phyloP scores from a whole-genome alignment of 192 early-diverging fungal genomes.

The Piromyces finnis region DNA sequence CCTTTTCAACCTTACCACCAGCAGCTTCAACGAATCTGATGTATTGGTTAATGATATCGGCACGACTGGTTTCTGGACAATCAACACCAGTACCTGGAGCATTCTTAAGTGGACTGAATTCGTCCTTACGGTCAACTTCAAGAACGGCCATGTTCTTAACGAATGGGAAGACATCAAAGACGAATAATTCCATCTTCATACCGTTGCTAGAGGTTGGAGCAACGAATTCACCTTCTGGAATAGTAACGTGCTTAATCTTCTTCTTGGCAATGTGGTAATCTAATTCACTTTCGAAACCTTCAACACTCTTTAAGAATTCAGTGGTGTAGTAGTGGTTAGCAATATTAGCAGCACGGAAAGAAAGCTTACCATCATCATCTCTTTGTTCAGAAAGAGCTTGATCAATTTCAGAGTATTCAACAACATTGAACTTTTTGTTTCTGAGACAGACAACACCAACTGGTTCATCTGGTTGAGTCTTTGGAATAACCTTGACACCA shows the following conservation, averaged over 20 bases:
- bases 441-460: constrained; percentile 91
- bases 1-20: constrained; percentile 55
- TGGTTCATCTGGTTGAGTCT: constrained; percentile 63
- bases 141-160: constrained; percentile 75
- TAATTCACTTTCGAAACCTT: constrained; percentile 60
- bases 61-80: constrained; percentile 81
- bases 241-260: constrained; percentile 86
- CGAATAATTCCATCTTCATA: constrained; percentile 97
- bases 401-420: constrained; percentile 94
- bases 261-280: constrained; percentile 96
- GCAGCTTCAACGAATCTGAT: constrained; percentile 69
- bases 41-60: constrained; percentile 75
- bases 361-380: constrained; percentile 49
- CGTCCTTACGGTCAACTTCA: constrained; percentile 78
- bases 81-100: constrained; percentile 74
- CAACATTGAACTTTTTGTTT: constrained; percentile 64
- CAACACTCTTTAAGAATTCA: constrained; percentile 72
- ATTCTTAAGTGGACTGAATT: constrained; percentile 97
- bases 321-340: constrained; percentile 95
- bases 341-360: constrained; percentile 89
- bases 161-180: constrained; percentile 97
- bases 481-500: constrained; percentile 89
- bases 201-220: constrained; percentile 71
- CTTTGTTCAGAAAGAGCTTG: constrained; percentile 44
- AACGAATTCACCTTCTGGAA: constrained; percentile 48